phyloP scores from a whole-genome alignment of 1,284 basidiomycete genomes.

The Naganishia albida region DNA sequence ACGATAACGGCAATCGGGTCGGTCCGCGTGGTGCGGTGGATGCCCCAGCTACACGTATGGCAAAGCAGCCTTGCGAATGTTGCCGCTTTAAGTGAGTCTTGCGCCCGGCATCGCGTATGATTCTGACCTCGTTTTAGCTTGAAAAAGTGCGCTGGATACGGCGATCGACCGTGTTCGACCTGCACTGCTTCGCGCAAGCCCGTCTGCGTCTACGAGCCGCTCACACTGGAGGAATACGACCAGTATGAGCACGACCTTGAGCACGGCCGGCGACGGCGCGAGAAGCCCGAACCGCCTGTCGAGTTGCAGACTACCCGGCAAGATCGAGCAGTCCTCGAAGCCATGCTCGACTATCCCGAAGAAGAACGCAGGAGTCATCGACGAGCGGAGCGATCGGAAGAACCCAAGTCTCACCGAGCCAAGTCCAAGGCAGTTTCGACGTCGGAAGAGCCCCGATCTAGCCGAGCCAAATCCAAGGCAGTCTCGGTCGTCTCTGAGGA shows the following conservation, averaged over 20 bases:
- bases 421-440: not conserved
- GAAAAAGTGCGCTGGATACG: constrained; percentile 21
- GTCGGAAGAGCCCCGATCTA: not conserved
- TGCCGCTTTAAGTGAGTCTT: constrained; percentile 10
- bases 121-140: constrained; percentile 1
- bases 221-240: constrained; percentile 1
- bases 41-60: constrained; percentile 3
- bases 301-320: constrained; percentile 25
- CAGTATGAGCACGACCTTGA: constrained; percentile 13
- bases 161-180: constrained; percentile 22
- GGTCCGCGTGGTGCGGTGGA: constrained; percentile 21
- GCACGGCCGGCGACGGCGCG: constrained; percentile 6
- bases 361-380: not conserved
- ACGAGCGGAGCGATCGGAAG: not conserved
- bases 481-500: constrained; percentile 6
- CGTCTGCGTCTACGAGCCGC: constrained; percentile 17
- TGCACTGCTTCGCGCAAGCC: constrained; percentile 12
- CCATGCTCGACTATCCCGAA: constrained; percentile 7
- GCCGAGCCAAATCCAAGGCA: not conserved
- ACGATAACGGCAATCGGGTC: constrained; percentile 22
- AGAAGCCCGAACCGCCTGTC: not conserved
- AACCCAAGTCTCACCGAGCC: not conserved
- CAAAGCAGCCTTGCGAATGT: constrained; percentile 14
- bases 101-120: too few relatives aligned
- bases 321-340: constrained; percentile 21